These are phyloP conservation scores for Apiospora phragmitis DNA, from an alignment of 2,329 filamentous ascomycete species.

Conservation along the genomic window DNA sequence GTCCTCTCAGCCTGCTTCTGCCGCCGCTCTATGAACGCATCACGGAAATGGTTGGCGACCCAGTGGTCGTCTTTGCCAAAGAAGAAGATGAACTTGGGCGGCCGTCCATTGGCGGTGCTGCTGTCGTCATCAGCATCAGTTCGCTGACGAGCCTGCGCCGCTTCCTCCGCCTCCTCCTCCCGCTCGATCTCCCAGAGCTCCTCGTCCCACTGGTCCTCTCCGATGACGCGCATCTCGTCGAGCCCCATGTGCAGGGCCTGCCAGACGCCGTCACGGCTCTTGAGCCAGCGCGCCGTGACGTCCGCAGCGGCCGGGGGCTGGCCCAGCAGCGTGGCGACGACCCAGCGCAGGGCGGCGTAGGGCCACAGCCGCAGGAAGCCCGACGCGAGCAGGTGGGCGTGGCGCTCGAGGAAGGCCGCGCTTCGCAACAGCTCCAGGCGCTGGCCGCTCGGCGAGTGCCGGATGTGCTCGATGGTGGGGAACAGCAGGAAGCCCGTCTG, in stretches of 20 bases:
- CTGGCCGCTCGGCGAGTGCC: conserved; percentile 59
- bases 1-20: conserved; percentile 39
- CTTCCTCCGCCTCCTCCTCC: conserved; percentile 25
- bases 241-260: conserved; percentile 60
- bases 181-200: conserved; percentile 56
- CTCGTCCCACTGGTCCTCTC: conserved; percentile 59
- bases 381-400: conserved; percentile 42
- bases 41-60: conserved; percentile 57
- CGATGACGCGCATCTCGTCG: conserved; percentile 61
- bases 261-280: conserved; percentile 57
- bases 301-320: conserved; percentile 50
- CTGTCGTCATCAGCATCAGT: not conserved
- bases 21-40: conserved; percentile 52
- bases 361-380: conserved; percentile 45
- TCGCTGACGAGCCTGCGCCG: conserved; percentile 8
- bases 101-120: conserved; percentile 16
- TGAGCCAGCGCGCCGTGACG: conserved; percentile 55
- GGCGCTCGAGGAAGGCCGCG: conserved; percentile 37
- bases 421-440: conserved; percentile 47
- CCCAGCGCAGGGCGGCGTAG: conserved; percentile 37
- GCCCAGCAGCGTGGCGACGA: conserved; percentile 44
- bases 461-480: conserved; percentile 73
- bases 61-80: conserved; percentile 63
- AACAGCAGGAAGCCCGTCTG: conserved; percentile 66
- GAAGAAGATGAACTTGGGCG: conserved; percentile 58